A percentile compares a stretch with the other conserved stretches of the same genome.
Conservation (phyloP, 306 rosid species). For the Quercus bicolor region DNA sequence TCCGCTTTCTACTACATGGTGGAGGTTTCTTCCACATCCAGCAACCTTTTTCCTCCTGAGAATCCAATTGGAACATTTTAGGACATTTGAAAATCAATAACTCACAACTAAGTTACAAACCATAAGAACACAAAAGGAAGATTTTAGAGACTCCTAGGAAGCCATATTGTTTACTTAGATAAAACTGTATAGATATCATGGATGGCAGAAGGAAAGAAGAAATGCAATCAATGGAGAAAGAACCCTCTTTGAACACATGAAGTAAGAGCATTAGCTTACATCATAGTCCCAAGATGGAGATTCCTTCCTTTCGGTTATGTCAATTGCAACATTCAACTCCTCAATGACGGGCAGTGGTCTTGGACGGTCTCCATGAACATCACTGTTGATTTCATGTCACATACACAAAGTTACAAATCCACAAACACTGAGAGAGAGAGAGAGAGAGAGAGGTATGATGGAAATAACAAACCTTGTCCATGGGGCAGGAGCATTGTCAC, state of each 20-base stretch:
- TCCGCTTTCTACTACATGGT: constrained; percentile 41
- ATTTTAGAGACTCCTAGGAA: neutral
- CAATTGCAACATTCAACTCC: constrained; percentile 47
- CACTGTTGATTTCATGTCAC: constrained; percentile 34
- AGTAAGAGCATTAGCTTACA: constrained; percentile 34
- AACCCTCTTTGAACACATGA: neutral
- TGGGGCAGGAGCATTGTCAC: constrained; percentile 85
- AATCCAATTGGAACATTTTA: neutral
- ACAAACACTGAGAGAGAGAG: neutral
- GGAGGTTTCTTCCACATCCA: constrained; percentile 71
- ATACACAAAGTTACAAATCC: neutral
- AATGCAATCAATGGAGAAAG: neutral
- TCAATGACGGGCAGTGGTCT: constrained; percentile 44
- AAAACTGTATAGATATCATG: neutral
- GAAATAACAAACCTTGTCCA: constrained; percentile 53
- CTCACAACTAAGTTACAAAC: neutral
- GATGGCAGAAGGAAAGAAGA: neutral
- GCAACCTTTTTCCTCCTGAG: constrained; percentile 42
- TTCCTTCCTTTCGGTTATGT: constrained; percentile 47
- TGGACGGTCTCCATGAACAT: constrained; percentile 60
- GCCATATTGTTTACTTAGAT: neutral
- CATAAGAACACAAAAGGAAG: neutral
- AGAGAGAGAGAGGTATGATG: neutral
- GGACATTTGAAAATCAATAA: neutral
- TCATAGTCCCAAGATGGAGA: constrained; percentile 69